These are phyloP conservation scores for Gaertneriomyces semiglobifer DNA, from an alignment of 192 early-diverging fungal species.

Conservation along the genomic window DNA sequence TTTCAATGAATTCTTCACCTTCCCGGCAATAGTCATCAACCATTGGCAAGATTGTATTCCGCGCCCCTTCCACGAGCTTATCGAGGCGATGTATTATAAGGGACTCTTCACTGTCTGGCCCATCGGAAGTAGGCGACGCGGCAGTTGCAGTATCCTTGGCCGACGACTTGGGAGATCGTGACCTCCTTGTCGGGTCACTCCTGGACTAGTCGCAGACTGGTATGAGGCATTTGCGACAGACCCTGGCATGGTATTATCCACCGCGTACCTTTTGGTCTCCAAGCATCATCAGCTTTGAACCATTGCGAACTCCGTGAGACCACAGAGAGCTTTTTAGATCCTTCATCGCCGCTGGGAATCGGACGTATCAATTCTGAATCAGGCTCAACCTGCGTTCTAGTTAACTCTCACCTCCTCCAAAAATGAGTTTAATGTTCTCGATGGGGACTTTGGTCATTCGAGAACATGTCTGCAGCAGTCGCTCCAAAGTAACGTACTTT, in stretches of 20 bases:
- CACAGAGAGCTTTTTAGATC: conserved; percentile 26
- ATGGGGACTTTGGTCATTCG: conserved; percentile 72
- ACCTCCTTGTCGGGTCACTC: too few relatives aligned
- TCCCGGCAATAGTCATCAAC: conserved; percentile 41
- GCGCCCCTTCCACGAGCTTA: conserved; percentile 32
- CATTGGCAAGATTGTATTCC: conserved; percentile 32
- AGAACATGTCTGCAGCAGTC: conserved; percentile 72
- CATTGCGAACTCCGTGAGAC: conserved; percentile 66
- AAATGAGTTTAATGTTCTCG: conserved; percentile 68
- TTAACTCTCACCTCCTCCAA: conserved; percentile 62
- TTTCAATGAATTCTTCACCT: conserved; percentile 30
- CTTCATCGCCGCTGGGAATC: conserved; percentile 42
- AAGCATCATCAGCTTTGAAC: conserved; percentile 70
- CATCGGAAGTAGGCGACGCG: too few relatives aligned
- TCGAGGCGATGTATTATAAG: conserved; percentile 47
- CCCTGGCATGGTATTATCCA: too few relatives aligned
- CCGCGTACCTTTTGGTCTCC: conserved; percentile 59
- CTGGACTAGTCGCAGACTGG: too few relatives aligned
- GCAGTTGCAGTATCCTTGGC: too few relatives aligned
- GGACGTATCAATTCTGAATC: neutral
- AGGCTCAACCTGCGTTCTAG: neutral
- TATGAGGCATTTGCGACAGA: too few relatives aligned
- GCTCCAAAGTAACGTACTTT: conserved; percentile 56
- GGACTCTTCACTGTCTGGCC: conserved; percentile 43
- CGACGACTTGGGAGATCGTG: too few relatives aligned